Evolutionary conservation across 805 yeast genomes (phyloP).

Genomic region (Cyberlindnera americana): DNA sequence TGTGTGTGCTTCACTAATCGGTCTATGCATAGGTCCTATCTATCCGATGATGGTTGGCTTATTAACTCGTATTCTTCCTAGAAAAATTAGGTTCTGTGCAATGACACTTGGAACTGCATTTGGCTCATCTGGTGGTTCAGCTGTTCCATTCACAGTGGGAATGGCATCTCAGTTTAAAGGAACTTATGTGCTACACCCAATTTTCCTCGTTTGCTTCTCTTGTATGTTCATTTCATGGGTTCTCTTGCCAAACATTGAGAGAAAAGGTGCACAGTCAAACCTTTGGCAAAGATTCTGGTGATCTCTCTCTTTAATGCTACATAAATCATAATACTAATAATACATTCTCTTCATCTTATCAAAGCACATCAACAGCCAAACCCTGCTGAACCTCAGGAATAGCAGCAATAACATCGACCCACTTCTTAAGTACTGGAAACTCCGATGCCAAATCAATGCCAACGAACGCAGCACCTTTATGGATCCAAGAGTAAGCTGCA

Average conservation of each 20-base stretch:
- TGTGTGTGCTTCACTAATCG: conserved; percentile 43
- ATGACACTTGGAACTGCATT: conserved; percentile 51
- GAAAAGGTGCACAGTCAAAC: conserved; percentile 21
- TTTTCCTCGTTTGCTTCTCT: conserved; percentile 36
- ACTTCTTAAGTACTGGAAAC: conserved; percentile 39
- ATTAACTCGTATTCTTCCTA: conserved; percentile 42
- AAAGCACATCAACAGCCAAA: background rate
- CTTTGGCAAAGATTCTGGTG: conserved; percentile 26
- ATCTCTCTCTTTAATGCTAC: too few species aligned
- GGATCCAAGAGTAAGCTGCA: conserved; percentile 46
- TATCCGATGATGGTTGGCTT: conserved; percentile 49
- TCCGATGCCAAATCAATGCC: conserved; percentile 32
- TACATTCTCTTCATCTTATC: too few species aligned
- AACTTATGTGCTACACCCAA: conserved; percentile 48
- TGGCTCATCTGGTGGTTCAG: conserved; percentile 57
- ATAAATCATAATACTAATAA: too few species aligned
- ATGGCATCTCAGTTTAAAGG: conserved; percentile 43
- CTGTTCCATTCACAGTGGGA: conserved; percentile 52
- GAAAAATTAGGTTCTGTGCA: conserved; percentile 48
- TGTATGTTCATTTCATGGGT: conserved; percentile 38
- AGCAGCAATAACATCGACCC: conserved; percentile 35
- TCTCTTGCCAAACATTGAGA: conserved; percentile 42
- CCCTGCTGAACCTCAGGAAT: conserved; percentile 33
- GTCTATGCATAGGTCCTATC: conserved; percentile 55
- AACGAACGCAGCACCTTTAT: background rate